phyloP scores from a whole-genome alignment of 2,329 filamentous ascomycete species.

The Cladorrhinum sp. region DNA sequence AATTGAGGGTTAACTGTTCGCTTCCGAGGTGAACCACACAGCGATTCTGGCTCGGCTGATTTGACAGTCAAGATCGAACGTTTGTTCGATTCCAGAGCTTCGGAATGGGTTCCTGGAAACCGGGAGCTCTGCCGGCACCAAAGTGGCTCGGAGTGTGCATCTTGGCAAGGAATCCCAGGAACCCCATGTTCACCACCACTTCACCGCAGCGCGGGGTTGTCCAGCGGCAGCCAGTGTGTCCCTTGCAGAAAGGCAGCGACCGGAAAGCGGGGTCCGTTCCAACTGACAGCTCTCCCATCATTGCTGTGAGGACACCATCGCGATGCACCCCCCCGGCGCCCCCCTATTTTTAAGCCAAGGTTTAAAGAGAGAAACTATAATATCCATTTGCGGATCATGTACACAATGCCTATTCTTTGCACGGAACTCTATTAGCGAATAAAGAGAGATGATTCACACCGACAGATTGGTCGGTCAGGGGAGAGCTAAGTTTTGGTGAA shows the following conservation, averaged over 20 bases:
- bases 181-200: not conserved
- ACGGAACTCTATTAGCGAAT: not conserved
- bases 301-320: no score
- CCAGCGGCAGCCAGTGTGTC: not conserved
- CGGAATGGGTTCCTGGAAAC: constrained; percentile 11
- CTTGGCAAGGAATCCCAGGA: constrained; percentile 6
- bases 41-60: constrained; percentile 22
- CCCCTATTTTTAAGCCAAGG: not conserved
- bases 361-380: not conserved
- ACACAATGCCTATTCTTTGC: not conserved
- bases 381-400: not conserved
- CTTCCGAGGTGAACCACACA: not conserved
- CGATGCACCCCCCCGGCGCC: not conserved
- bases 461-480: not conserved
- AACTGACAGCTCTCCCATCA: not conserved
- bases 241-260: constrained; percentile 10
- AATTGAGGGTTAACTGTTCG: not conserved
- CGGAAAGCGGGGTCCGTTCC: constrained; percentile 2
- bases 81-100: constrained; percentile 15
- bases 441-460: constrained; percentile 7
- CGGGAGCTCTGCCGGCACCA: constrained; percentile 13
- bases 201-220: constrained; percentile 7
- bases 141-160: not conserved
- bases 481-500: not conserved
- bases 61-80: constrained; percentile 24